phyloP scores from a whole-genome alignment of 345 rosid genomes.

The Populus deltoides region DNA sequence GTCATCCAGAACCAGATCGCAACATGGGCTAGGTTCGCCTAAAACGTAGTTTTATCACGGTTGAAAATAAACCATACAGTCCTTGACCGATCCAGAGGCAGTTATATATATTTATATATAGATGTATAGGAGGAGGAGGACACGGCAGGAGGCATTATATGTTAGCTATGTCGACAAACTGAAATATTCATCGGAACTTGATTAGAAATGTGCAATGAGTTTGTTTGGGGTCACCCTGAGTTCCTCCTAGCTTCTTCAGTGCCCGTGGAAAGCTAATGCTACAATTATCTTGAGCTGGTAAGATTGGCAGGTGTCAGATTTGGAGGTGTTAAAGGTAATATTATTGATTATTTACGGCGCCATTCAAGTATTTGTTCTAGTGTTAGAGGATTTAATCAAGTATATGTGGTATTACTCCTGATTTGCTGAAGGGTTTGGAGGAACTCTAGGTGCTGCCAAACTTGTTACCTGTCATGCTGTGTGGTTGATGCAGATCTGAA shows the following conservation, averaged over 20 bases:
- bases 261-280: not conserved
- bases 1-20: not conserved
- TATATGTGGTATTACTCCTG: not conserved
- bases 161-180: too few species aligned
- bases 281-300: not conserved
- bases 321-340: too few species aligned
- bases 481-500: too few species aligned
- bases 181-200: too few species aligned
- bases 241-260: constrained; percentile 26
- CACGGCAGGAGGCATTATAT: not conserved
- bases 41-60: not conserved
- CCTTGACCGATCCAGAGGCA: not conserved
- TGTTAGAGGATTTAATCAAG: not conserved
- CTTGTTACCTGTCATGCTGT: not conserved
- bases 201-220: not conserved
- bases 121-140: too few species aligned
- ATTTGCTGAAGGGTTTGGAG: constrained; percentile 33
- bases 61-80: not conserved
- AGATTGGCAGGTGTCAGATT: too few species aligned
- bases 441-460: constrained; percentile 25
- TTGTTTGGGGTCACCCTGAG: constrained; percentile 27
- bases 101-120: too few species aligned
- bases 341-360: too few species aligned
- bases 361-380: not conserved
- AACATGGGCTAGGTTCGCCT: constrained; percentile 3